Percentiles rank a stretch among this genome's conserved stretches.
phyloP scores from a whole-genome alignment of 768 basidiomycete genomes.

The Lactarius akahatsu region DNA sequence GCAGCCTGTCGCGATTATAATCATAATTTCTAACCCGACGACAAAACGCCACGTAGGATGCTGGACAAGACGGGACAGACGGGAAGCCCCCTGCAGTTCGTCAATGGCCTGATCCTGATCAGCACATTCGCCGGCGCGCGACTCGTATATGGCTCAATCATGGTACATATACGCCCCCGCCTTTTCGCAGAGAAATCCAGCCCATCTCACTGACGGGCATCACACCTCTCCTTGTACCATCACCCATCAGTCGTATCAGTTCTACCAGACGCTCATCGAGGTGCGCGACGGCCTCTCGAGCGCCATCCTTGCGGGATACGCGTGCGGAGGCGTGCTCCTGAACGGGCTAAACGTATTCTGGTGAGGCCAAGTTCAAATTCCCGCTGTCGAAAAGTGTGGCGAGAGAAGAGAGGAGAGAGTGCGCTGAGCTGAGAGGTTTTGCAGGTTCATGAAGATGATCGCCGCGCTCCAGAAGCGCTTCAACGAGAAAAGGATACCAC shows the following conservation, averaged over 20 bases:
- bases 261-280: constrained; percentile 57
- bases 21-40: background rate
- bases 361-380: constrained; percentile 39
- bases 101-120: constrained; percentile 71
- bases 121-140: constrained; percentile 67
- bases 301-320: constrained; percentile 49
- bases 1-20: constrained; percentile 2
- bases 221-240: background rate
- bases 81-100: constrained; percentile 61
- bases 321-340: constrained; percentile 59
- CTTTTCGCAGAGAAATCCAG: background rate
- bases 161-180: constrained; percentile 32
- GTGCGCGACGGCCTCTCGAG: constrained; percentile 56
- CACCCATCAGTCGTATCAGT: constrained; percentile 56
- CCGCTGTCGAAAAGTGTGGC: background rate
- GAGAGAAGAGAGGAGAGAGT: background rate
- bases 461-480: constrained; percentile 63
- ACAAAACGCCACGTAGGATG: constrained; percentile 47
- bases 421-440: background rate
- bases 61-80: constrained; percentile 75
- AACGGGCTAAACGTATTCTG: constrained; percentile 79
- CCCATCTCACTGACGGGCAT: background rate
- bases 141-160: constrained; percentile 65
- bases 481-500: constrained; percentile 28
- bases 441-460: constrained; percentile 77